Conservation (phyloP, 441 rosid genomes). For the Gossypium trilobum region DNA sequence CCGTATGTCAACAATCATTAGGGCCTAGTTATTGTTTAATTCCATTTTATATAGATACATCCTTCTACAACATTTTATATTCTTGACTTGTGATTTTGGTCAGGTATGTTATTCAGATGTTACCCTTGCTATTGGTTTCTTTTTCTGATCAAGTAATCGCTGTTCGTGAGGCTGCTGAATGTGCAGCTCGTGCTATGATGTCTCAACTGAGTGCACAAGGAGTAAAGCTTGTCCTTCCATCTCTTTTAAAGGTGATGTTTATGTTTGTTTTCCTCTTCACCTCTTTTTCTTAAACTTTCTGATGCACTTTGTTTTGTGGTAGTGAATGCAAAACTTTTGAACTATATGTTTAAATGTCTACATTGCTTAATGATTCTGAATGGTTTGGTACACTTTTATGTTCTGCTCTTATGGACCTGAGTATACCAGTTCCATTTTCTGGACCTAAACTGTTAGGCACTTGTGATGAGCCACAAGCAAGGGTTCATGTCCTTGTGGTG, state of each 20-base stretch:
- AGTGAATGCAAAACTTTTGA: neutral
- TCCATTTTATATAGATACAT: neutral
- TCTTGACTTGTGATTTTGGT: conserved; percentile 18
- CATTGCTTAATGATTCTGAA: neutral
- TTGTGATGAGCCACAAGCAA: neutral
- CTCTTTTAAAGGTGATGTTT: conserved; percentile 65
- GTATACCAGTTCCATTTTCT: neutral
- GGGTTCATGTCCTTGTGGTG: conserved; percentile 2
- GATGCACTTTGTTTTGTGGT: conserved; percentile 1
- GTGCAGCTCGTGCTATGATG: conserved; percentile 99
- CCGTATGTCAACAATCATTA: conserved; percentile 49
- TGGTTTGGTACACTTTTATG: neutral
- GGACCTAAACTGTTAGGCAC: neutral
- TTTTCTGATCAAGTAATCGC: conserved; percentile 99
- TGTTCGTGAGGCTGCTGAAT: conserved; percentile 98
- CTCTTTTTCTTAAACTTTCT: neutral
- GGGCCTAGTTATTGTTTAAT: neutral
- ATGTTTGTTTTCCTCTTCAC: neutral
- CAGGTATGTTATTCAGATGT: conserved; percentile 93
- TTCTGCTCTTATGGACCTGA: neutral
- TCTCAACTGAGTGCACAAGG: conserved; percentile 90
- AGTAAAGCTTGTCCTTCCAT: conserved; percentile 96
- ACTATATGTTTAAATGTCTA: neutral
- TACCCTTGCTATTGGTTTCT: conserved; percentile 84
- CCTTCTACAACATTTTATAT: neutral